phyloP scores from a whole-genome alignment of 257 asterid species.

The Salvia hispanica region DNA sequence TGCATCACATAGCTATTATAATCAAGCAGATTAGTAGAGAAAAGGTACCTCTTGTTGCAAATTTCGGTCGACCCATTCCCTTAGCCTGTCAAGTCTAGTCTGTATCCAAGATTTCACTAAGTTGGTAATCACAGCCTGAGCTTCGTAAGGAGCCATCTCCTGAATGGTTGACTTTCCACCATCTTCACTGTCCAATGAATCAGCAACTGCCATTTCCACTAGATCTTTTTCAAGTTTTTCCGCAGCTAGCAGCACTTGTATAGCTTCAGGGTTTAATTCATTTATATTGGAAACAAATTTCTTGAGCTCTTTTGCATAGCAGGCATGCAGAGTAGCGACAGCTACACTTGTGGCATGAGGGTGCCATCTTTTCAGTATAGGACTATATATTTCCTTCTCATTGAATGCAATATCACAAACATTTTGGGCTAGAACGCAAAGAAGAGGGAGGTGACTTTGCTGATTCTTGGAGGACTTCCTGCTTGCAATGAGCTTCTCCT shows the following conservation, averaged over 20 bases:
- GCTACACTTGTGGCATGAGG: constrained; percentile 90
- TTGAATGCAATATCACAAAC: constrained; percentile 73
- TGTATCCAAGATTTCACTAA: constrained; percentile 83
- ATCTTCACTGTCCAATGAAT: constrained; percentile 90
- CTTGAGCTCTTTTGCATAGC: constrained; percentile 76
- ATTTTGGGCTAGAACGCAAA: constrained; percentile 80
- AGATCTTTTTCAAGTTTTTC: constrained; percentile 89
- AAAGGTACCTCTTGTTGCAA: constrained; percentile 77
- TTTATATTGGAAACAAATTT: constrained; percentile 61
- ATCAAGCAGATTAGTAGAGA: constrained; percentile 16
- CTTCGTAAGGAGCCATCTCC: constrained; percentile 94
- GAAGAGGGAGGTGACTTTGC: constrained; percentile 69
- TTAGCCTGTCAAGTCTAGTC: constrained; percentile 70
- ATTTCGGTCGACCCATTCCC: constrained; percentile 87
- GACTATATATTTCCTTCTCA: constrained; percentile 90
- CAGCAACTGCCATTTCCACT: constrained; percentile 89
- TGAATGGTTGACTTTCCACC: constrained; percentile 93
- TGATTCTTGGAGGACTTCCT: constrained; percentile 66
- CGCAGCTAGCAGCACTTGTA: constrained; percentile 87
- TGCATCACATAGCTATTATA: neutral
- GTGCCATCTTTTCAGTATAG: constrained; percentile 79
- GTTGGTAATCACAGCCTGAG: constrained; percentile 68
- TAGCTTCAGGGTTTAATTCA: constrained; percentile 86
- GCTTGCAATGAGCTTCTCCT: constrained; percentile 64
- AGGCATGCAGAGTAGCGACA: constrained; percentile 85